Evolutionary conservation across 2,329 filamentous ascomycete genomes (phyloP).

Genomic region (Exserohilum turcica): DNA sequence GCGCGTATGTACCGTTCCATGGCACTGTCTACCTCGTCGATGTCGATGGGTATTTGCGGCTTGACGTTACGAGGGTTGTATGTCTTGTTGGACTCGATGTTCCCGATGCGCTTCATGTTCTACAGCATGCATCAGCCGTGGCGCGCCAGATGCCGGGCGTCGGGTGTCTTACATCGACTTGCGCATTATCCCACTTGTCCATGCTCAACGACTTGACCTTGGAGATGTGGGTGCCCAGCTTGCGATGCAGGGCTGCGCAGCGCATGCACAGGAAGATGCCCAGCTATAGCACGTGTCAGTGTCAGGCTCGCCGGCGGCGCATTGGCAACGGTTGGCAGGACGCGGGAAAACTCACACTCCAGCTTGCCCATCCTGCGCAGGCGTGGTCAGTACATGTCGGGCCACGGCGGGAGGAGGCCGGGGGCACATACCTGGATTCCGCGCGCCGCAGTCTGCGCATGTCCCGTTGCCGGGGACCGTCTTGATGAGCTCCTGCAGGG

Average conservation of each 20-base stretch:
- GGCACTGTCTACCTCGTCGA: conserved; percentile 88
- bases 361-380: conserved; percentile 84
- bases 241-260: conserved; percentile 92
- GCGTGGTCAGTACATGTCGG: conserved; percentile 37
- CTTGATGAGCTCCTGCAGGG: conserved; percentile 86
- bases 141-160: background rate
- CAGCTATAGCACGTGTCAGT: conserved; percentile 61
- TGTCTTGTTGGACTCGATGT: conserved; percentile 79
- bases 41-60: conserved; percentile 84
- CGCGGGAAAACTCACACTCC: conserved; percentile 71
- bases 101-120: conserved; percentile 95
- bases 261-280: conserved; percentile 98
- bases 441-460: conserved; percentile 90
- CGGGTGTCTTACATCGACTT: conserved; percentile 77
- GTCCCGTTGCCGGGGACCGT: conserved; percentile 84
- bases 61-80: conserved; percentile 87
- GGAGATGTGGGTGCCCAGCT: conserved; percentile 95
- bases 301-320: background rate
- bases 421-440: conserved; percentile 78
- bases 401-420: conserved; percentile 8
- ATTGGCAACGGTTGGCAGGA: background rate
- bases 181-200: conserved; percentile 95
- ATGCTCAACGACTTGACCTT: conserved; percentile 99
- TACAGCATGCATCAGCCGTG: conserved; percentile 48
- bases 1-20: conserved; percentile 95